phyloP scores from a whole-genome alignment of 2,329 filamentous ascomycete genomes.

The Aureobasidium sp. region DNA sequence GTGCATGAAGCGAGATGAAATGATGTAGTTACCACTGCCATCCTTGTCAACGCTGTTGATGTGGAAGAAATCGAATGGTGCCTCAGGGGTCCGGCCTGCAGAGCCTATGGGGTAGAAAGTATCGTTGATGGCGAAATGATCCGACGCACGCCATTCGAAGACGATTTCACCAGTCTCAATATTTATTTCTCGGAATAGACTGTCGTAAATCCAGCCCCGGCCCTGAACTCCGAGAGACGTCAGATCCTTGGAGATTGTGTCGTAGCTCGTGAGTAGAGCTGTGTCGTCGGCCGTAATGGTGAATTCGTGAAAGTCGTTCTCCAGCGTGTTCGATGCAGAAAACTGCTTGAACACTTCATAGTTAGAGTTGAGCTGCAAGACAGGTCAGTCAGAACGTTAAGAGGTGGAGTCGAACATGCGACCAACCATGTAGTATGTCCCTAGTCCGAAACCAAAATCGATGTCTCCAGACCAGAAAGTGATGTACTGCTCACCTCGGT shows the following conservation, averaged over 20 bases:
- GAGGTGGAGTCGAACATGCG: neutral
- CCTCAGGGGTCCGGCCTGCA: slow-evolving; percentile 31
- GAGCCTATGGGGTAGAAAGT: slow-evolving; percentile 28
- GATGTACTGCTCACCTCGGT: slow-evolving; percentile 27
- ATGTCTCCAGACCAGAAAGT: slow-evolving; percentile 31
- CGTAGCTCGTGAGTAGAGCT: slow-evolving; percentile 38
- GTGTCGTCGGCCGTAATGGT: slow-evolving; percentile 32
- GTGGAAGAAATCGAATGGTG: slow-evolving; percentile 42
- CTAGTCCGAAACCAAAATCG: slow-evolving; percentile 18
- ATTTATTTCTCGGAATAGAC: slow-evolving; percentile 36
- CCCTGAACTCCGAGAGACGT: slow-evolving; percentile 16
- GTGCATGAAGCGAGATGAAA: slow-evolving; percentile 41
- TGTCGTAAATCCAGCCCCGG: slow-evolving; percentile 35
- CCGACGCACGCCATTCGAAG: slow-evolving; percentile 33
- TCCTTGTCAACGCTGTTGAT: slow-evolving; percentile 46
- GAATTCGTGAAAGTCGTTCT: slow-evolving; percentile 37
- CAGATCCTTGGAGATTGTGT: slow-evolving; percentile 22
- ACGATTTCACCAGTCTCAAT: slow-evolving; percentile 31
- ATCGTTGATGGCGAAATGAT: slow-evolving; percentile 26
- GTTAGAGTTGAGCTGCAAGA: slow-evolving; percentile 17
- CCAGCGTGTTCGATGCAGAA: slow-evolving; percentile 24
- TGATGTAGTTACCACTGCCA: slow-evolving; percentile 38
- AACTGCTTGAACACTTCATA: slow-evolving; percentile 23
- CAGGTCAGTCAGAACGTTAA: neutral
- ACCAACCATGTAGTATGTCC: slow-evolving; percentile 19